Percentiles rank a stretch among this genome's conserved stretches.
phyloP scores from a whole-genome alignment of 768 basidiomycete genomes.

The Mycena latifolia region DNA sequence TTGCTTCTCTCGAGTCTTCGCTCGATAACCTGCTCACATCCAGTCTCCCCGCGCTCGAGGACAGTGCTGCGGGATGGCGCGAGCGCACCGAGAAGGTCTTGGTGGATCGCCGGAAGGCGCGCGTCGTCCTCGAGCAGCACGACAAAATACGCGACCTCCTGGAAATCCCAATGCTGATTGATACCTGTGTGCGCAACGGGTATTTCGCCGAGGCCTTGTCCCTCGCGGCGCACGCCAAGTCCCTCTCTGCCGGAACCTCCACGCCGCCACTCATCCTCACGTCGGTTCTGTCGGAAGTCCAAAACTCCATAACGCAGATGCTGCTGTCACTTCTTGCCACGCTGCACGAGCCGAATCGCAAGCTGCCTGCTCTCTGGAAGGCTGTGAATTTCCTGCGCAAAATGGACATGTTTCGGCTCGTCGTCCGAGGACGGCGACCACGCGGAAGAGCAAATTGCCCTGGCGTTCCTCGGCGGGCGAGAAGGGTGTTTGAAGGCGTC shows the following conservation, averaged over 20 bases:
- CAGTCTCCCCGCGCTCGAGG: constrained; percentile 84
- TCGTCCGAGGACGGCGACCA: constrained; percentile 44
- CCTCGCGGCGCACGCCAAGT: constrained; percentile 77
- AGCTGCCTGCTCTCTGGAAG: constrained; percentile 92
- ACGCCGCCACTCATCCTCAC: constrained; percentile 64
- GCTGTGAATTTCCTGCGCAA: constrained; percentile 88
- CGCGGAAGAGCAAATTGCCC: constrained; percentile 83
- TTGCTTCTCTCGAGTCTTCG: constrained; percentile 80
- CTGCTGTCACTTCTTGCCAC: constrained; percentile 81
- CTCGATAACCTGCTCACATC: constrained; percentile 74
- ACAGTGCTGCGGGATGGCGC: constrained; percentile 77
- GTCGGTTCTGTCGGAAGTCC: constrained; percentile 75
- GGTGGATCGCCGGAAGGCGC: constrained; percentile 78
- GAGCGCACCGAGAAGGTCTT: constrained; percentile 82
- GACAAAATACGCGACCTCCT: constrained; percentile 94
- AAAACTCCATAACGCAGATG: constrained; percentile 78
- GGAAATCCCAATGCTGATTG: constrained; percentile 90
- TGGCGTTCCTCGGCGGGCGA: constrained; percentile 86
- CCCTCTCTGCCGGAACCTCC: constrained; percentile 58
- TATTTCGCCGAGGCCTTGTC: constrained; percentile 94
- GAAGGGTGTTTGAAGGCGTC: constrained; percentile 71
- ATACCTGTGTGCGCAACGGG: constrained; percentile 93
- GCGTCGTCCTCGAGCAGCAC: constrained; percentile 92
- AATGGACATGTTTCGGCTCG: constrained; percentile 74
- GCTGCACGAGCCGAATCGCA: constrained; percentile 84